Conservation (phyloP, 2,329 filamentous ascomycete species). For the Fusarium hainanense region DNA sequence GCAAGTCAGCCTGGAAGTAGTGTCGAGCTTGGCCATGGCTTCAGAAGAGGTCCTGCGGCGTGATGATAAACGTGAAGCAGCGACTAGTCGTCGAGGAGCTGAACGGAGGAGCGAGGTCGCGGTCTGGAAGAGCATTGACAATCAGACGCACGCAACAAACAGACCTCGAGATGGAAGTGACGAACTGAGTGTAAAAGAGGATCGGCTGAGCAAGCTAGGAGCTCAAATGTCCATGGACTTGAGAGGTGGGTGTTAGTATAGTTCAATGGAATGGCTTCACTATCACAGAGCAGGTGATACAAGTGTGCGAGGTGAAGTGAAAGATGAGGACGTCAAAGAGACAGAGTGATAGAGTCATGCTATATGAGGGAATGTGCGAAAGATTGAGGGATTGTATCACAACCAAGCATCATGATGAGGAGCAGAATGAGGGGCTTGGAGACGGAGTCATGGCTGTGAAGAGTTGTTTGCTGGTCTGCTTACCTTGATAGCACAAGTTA, state of each 20-base stretch:
- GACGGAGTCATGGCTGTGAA: constrained; percentile 33
- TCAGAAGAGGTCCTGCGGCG: constrained; percentile 35
- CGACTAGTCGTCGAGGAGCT: constrained; percentile 29
- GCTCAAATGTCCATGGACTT: constrained; percentile 11
- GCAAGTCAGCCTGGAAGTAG: constrained; percentile 77
- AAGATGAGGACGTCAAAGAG: neutral
- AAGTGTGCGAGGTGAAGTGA: neutral
- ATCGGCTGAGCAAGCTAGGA: neutral
- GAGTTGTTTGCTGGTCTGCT: constrained; percentile 16
- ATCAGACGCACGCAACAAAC: constrained; percentile 32
- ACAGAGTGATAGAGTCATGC: neutral
- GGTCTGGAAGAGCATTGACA: constrained; percentile 43
- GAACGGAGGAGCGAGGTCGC: constrained; percentile 38
- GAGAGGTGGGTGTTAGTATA: constrained; percentile 6
- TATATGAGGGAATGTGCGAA: neutral
- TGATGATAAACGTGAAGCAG: constrained; percentile 16
- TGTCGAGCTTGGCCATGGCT: constrained; percentile 70
- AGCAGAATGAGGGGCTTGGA: constrained; percentile 33
- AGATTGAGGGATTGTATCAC: constrained; percentile 4
- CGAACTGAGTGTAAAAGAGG: constrained; percentile 12
- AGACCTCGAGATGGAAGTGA: constrained; percentile 15
- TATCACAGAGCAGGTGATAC: neutral
- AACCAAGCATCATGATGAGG: constrained; percentile 5
- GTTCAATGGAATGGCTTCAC: neutral
- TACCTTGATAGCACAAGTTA: constrained; percentile 26